Percentiles rank a stretch among this genome's conserved stretches.
These are phyloP conservation scores for Nemania sp. DNA, from an alignment of 2,329 filamentous ascomycete genomes.

Conservation along the genomic window DNA sequence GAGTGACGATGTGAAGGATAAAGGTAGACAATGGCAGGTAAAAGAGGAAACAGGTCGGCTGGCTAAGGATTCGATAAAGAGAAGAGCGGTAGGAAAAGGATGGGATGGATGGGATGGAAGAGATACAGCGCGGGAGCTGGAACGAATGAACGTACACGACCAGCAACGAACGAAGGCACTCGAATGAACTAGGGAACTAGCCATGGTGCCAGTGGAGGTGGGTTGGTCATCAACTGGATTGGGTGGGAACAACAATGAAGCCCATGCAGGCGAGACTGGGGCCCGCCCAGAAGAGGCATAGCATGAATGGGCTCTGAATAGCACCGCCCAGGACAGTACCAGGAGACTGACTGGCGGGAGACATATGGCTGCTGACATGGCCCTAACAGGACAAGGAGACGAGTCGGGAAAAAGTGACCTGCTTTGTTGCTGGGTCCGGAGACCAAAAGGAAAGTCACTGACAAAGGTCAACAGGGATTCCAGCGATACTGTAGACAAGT, in stretches of 20 bases:
- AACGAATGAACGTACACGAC: slow-evolving; percentile 20
- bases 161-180: slow-evolving; percentile 32
- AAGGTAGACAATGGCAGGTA: slow-evolving; percentile 44
- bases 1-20: slow-evolving; percentile 53
- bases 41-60: slow-evolving; percentile 41
- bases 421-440: slow-evolving; percentile 23
- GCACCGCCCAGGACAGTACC: slow-evolving; percentile 10
- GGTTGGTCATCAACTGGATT: slow-evolving; percentile 45
- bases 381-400: slow-evolving; percentile 29
- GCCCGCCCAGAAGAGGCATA: slow-evolving; percentile 40
- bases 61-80: slow-evolving; percentile 47
- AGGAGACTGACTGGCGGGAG: not conserved
- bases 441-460: slow-evolving; percentile 25
- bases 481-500: slow-evolving; percentile 16
- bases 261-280: slow-evolving; percentile 47
- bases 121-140: slow-evolving; percentile 28
- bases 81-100: slow-evolving; percentile 48
- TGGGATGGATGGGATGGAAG: slow-evolving; percentile 40
- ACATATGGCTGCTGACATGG: slow-evolving; percentile 12
- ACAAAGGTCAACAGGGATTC: slow-evolving; percentile 31
- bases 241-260: slow-evolving; percentile 51
- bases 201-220: slow-evolving; percentile 40
- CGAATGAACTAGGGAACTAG: slow-evolving; percentile 36
- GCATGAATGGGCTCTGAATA: slow-evolving; percentile 42
- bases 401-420: slow-evolving; percentile 26